These are phyloP conservation scores for Scedosporium boydii DNA, from an alignment of 2,329 filamentous ascomycete genomes.

Conservation along the genomic window DNA sequence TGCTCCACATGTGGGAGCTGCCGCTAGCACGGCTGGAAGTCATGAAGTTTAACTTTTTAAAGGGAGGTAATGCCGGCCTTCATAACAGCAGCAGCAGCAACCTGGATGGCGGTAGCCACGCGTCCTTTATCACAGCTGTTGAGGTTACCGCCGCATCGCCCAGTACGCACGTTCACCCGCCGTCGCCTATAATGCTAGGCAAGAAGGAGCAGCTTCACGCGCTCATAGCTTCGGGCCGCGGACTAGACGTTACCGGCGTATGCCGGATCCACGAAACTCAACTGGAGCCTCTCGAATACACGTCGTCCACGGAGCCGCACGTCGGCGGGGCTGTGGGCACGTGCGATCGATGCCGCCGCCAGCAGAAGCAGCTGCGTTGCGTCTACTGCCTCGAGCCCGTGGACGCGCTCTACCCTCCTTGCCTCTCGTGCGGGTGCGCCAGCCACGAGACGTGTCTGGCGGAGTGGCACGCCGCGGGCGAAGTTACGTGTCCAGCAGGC, in stretches of 20 bases:
- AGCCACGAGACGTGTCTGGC: conserved; percentile 49
- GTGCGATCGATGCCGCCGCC: conserved; percentile 41
- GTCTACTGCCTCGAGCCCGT: conserved; percentile 55
- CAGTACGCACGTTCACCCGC: conserved; percentile 13
- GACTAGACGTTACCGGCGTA: conserved; percentile 53
- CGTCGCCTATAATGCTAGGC: conserved; percentile 44
- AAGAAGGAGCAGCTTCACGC: conserved; percentile 44
- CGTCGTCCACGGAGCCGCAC: conserved; percentile 24
- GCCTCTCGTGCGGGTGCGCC: conserved; percentile 53
- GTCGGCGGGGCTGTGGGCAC: conserved; percentile 38
- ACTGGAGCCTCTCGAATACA: conserved; percentile 47
- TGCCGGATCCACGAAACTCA: conserved; percentile 55
- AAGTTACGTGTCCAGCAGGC: conserved; percentile 50
- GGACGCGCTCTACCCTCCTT: conserved; percentile 49
- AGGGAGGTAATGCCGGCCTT: conserved; percentile 25
- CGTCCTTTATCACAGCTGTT: background rate
- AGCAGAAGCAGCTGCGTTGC: conserved; percentile 49
- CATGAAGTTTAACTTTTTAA: conserved; percentile 58
- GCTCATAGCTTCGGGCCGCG: conserved; percentile 41
- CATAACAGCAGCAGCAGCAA: conserved; percentile 26
- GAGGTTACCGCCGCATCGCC: conserved; percentile 21
- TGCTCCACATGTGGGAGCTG: conserved; percentile 57
- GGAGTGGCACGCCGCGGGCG: conserved; percentile 48
- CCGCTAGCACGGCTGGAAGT: conserved; percentile 55
- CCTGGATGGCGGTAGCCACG: conserved; percentile 20